phyloP scores from a whole-genome alignment of 345 rosid species.

The Balakata baccata region DNA sequence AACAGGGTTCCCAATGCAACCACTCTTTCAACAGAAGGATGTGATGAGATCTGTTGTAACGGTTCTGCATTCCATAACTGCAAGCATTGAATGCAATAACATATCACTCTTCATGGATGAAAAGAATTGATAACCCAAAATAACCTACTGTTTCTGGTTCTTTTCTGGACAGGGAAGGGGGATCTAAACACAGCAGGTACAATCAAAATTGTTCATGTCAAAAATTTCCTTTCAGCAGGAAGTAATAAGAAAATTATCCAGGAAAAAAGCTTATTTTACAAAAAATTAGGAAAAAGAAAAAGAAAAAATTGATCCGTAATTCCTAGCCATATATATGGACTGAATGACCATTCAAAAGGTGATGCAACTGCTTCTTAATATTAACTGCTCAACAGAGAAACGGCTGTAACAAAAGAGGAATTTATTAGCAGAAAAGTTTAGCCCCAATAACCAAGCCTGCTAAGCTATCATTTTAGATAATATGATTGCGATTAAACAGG shows the following conservation, averaged over 20 bases:
- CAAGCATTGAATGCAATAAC: slow-evolving; percentile 17
- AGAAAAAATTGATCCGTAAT: neutral
- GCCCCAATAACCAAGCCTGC: neutral
- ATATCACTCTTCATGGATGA: neutral
- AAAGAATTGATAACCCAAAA: neutral
- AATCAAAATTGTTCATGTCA: neutral
- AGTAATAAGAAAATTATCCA: neutral
- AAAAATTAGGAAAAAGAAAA: neutral
- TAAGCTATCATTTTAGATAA: neutral
- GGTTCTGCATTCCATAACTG: slow-evolving; percentile 80
- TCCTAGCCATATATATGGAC: neutral
- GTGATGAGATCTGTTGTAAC: slow-evolving; percentile 61
- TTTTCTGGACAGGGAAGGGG: too few species aligned
- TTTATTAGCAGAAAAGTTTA: neutral
- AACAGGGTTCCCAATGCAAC: slow-evolving; percentile 73
- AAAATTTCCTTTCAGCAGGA: neutral
- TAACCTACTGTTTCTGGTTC: neutral
- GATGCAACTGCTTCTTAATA: neutral
- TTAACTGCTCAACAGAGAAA: neutral
- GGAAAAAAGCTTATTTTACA: neutral
- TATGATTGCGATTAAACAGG: neutral
- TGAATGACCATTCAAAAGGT: neutral
- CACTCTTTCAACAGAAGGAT: slow-evolving; percentile 70
- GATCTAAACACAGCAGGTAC: neutral
- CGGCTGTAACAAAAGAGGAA: neutral